Evolutionary conservation across 768 basidiomycete species (phyloP).

Genomic region (Kwoniella shandongensis): DNA sequence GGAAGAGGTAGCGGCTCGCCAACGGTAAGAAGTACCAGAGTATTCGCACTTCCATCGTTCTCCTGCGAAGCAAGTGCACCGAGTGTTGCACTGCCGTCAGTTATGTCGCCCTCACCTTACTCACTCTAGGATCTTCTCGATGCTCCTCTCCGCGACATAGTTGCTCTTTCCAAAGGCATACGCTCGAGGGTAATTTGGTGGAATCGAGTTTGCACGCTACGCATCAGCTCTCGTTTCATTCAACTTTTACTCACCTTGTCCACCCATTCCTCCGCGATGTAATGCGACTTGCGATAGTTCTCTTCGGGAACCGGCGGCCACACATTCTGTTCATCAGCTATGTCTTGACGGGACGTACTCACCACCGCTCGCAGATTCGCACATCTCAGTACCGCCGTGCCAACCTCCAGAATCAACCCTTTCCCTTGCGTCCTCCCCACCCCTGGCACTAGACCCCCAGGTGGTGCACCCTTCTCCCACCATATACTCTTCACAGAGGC

Average conservation of each 20-base stretch:
- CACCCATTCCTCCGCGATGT: conserved; percentile 51
- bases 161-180: conserved; percentile 50
- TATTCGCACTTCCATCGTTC: conserved; percentile 43
- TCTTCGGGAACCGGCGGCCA: conserved; percentile 52
- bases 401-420: conserved; percentile 48
- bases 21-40: conserved; percentile 44
- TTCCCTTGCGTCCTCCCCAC: conserved; percentile 40
- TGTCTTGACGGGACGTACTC: conserved; percentile 19
- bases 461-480: conserved; percentile 50
- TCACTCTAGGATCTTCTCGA: conserved; percentile 51
- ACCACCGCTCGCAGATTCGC: conserved; percentile 50
- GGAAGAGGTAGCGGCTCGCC: conserved; percentile 43
- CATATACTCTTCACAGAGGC: conserved; percentile 46
- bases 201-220: conserved; percentile 45
- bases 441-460: conserved; percentile 37
- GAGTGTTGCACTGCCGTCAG: conserved; percentile 43
- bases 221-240: background rate
- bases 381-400: conserved; percentile 47
- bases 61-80: conserved; percentile 48
- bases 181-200: conserved; percentile 44
- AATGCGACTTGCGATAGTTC: conserved; percentile 51
- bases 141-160: conserved; percentile 40
- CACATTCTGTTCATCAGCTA: conserved; percentile 33
- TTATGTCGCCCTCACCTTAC: background rate
- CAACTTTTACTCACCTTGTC: conserved; percentile 45